Base-by-base conservation (phyloP, 192 early-diverging fungal species). In the Coemansia sp. region DNA sequence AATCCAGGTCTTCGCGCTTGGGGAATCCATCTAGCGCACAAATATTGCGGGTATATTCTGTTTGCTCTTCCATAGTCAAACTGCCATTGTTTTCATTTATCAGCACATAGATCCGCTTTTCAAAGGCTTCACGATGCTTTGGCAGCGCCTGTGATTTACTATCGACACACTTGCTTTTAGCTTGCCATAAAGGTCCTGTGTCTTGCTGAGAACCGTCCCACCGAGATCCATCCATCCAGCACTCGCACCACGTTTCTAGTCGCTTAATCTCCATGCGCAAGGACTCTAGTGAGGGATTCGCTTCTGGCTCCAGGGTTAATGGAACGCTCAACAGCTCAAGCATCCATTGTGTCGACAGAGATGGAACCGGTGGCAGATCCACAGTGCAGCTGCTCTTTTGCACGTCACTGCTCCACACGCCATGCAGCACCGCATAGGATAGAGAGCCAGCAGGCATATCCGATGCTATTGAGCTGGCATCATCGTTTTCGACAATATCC, bases 251-350 rank as follows among this genome's bases (percentile, higher is more conserved):
- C 7, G 49, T 51, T 12, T 77, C 73, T n/a, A 77, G 51, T 4
- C 73, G 62, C 47, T 51, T 54, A 23, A 77, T 59, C 41, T 77
- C 73, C 55, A 63, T 57, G 20, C 43, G 39, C 16, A 77, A 53
- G 9, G 54, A 33, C 53, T 36, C 26, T 8, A 77, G 68, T 3
- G 55, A 44, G 5, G 12, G 36, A 51, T 48, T 55, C 3, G 73
- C 50, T 15, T 67, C 67, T 3, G 67, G 51, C 23, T 77, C 73
- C 18, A 31, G 56, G 3, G 52, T 21, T 38, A 77, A 41, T 4
- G 74, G 68, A 28, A 41, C 57, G 57, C 68, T 70, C n/a, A 68
- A 33, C 38, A 78, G 57, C 60, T 78, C 74, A 7, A 78, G 60
- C 39, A 70, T 55, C 74, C 74, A 78, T 35, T 78, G 74, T 5